Conservation (phyloP, 2,329 filamentous ascomycete genomes). For the Pseudocercospora crystallina region DNA sequence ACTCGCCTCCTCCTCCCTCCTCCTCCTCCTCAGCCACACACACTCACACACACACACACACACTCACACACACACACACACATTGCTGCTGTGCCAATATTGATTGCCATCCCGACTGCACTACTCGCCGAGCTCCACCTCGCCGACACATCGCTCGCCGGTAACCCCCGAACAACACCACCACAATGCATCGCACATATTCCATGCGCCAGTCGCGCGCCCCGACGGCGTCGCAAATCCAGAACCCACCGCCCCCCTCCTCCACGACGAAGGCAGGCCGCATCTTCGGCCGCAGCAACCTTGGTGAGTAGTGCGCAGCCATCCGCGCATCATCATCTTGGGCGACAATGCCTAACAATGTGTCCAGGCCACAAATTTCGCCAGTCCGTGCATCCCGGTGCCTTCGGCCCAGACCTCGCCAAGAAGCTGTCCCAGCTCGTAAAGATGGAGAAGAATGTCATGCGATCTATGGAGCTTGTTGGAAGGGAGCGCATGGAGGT, state of each 20-base stretch:
- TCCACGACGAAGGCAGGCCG: constrained; percentile 89
- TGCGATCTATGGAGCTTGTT: constrained; percentile 95
- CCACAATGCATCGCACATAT: constrained; percentile 92
- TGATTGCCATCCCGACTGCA: no score
- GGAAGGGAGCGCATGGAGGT: constrained; percentile 97
- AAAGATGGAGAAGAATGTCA: constrained; percentile 99
- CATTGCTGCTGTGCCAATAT: no score
- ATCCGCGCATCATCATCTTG: background rate
- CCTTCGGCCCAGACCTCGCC: constrained; percentile 81
- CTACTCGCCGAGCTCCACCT: no score
- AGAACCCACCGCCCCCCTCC: constrained; percentile 90
- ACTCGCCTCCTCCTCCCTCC: no score
- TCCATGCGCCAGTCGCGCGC: constrained; percentile 97
- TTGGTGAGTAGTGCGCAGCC: constrained; percentile 63
- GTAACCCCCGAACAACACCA: constrained; percentile 9
- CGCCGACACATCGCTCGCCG: no score
- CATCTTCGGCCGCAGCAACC: constrained; percentile 80
- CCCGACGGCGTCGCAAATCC: constrained; percentile 84
- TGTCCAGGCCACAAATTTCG: constrained; percentile 66
- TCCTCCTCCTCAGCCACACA: no score
- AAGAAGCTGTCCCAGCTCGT: constrained; percentile 98
- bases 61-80: no score
- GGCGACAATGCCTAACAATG: background rate
- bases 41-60: no score
- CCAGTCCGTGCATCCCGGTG: constrained; percentile 67